phyloP scores from a whole-genome alignment of 345 rosid species.

The Erodium maritimum region DNA sequence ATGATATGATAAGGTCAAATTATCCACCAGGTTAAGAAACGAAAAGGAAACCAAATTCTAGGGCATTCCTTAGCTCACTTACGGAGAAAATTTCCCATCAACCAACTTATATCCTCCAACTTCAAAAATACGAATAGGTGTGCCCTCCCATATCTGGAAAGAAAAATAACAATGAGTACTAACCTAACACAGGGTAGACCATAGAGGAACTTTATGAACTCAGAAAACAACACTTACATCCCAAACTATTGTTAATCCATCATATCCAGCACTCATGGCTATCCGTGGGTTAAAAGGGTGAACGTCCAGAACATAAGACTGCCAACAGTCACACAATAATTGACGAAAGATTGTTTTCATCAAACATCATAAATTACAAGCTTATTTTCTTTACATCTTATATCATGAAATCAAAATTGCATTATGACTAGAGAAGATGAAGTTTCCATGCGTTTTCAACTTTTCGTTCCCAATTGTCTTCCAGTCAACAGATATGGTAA shows the following conservation, averaged over 20 bases:
- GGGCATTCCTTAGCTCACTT: constrained; percentile 28
- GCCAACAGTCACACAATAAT: constrained; percentile 28
- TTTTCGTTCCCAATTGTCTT: background rate
- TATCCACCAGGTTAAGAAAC: background rate
- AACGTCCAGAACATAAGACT: constrained; percentile 98
- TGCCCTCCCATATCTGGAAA: constrained; percentile 94
- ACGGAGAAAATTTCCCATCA: constrained; percentile 99
- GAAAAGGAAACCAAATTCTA: constrained; percentile 8
- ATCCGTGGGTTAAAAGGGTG: constrained; percentile 98
- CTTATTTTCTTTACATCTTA: background rate
- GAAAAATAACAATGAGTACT: constrained; percentile 11
- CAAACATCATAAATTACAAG: background rate
- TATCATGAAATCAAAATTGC: background rate
- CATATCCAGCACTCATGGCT: constrained; percentile 99
- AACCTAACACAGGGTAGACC: constrained; percentile 2
- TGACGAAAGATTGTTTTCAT: constrained; percentile 1
- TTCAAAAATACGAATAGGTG: constrained; percentile 71
- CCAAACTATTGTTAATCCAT: constrained; percentile 94
- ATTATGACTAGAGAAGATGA: background rate
- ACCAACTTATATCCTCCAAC: constrained; percentile 88
- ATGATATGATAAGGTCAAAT: background rate
- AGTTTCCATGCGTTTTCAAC: background rate
- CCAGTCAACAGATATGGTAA: background rate
- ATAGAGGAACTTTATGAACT: background rate
- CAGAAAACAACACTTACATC: constrained; percentile 63